Base-by-base conservation (phyloP, 1,284 basidiomycete species). In the Pulveroboletus sp. region DNA sequence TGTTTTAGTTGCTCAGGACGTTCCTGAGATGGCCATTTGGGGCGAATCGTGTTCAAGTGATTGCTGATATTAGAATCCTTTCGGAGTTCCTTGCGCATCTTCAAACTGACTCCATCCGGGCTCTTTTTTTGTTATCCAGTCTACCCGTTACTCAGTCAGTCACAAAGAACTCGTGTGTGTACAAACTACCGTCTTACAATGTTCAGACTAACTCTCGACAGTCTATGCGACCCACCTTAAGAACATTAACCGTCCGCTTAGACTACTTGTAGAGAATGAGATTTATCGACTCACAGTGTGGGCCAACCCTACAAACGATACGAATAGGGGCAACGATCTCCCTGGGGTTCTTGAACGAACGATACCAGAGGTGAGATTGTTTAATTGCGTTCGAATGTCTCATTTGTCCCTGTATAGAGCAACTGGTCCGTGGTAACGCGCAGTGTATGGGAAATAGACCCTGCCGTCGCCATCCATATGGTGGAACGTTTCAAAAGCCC, bases 261-360 rank as follows among this genome's bases (percentile, higher is more conserved):
- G 89, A 47, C 75, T 96, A 5, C 79, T 99, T 15, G 84, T 96
- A 14, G 94, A 97, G 72, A 96, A 92, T 68, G 97, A 99, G 71
- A 86, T 96, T 43, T 86, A 82, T 65, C 83, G 94, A 15, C 75
- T 99, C 46, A 82, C 79, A 5, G 95, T 99, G 2, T 99, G 97
- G 97, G 80, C 81, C 47, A 98, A 99, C 72, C 93, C 95, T 0
- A 80, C 84, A 26, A 90, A 88, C 61, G 93, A 96, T 60, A 66
- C 79, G 4, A 85, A 82, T 63, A 83, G 89, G 60, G 90, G 86
- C 12, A 69, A 68, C 20, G 87, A 93, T 66, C 77, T 88, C 49
- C 63, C 80, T 29, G 76, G 78, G 11, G 75, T 74, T n/a, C 75
- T 79, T n/a, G 86, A 91, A 65, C 79, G 81, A 54, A 77, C 78